Percentiles rank a stretch among this genome's conserved stretches.
phyloP scores from a whole-genome alignment of 1,139 yeast species.

The Blastobotrys proliferans region DNA sequence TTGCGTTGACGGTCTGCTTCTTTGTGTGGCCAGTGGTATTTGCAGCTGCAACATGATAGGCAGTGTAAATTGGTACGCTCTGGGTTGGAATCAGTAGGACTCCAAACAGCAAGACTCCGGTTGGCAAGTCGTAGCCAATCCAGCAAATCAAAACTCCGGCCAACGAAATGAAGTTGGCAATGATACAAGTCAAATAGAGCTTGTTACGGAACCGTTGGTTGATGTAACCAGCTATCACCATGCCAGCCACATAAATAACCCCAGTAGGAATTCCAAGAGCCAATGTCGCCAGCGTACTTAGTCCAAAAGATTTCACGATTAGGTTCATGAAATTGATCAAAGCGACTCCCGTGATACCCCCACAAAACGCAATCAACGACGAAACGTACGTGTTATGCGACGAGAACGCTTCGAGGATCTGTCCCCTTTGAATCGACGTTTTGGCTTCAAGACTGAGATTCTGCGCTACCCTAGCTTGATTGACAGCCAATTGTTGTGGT shows the following conservation, averaged over 20 bases:
- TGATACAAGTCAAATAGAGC: background rate
- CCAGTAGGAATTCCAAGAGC: background rate
- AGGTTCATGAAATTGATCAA: background rate
- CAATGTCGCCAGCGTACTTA: background rate
- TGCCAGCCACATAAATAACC: background rate
- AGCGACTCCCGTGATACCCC: background rate
- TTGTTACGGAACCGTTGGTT: background rate
- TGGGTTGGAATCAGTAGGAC: background rate
- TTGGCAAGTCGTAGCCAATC: background rate
- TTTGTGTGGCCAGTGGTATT: background rate
- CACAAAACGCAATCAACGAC: background rate
- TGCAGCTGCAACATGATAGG: background rate
- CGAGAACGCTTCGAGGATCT: background rate
- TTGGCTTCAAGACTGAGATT: background rate
- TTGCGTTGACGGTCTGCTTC: background rate
- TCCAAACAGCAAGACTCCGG: background rate
- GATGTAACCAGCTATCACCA: background rate
- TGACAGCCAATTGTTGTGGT: background rate
- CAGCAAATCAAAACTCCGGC: background rate
- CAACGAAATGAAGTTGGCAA: background rate
- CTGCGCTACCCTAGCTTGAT: background rate
- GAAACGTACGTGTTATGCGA: background rate
- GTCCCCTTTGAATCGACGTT: background rate
- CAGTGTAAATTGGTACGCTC: background rate
- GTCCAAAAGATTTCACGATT: background rate